A percentile compares a stretch with the other conserved stretches of the same genome.
These are phyloP conservation scores for Claviceps arundinis DNA, from an alignment of 2,329 filamentous ascomycete species.

Conservation along the genomic window DNA sequence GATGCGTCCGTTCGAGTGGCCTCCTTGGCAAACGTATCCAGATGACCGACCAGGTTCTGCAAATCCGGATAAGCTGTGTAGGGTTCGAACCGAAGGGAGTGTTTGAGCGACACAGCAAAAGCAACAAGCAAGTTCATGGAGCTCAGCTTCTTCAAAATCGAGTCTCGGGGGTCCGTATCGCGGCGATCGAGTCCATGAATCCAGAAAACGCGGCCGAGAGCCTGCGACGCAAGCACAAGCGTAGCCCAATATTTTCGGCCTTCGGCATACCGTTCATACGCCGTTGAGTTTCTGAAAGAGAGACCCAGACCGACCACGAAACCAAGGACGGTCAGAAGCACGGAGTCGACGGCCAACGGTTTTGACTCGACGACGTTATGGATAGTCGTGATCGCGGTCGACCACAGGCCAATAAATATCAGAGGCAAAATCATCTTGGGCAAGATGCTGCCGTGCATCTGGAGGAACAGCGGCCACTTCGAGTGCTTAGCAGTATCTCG, in stretches of 20 bases:
- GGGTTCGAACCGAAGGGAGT: conserved; percentile 73
- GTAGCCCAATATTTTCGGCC: conserved; percentile 51
- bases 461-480: conserved; percentile 63
- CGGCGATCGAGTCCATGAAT: conserved; percentile 53
- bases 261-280: conserved; percentile 60
- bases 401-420: conserved; percentile 48
- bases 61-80: conserved; percentile 67
- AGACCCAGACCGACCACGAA: conserved; percentile 71
- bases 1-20: conserved; percentile 29
- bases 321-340: conserved; percentile 61
- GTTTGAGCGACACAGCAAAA: conserved; percentile 66
- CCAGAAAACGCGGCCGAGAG: conserved; percentile 71
- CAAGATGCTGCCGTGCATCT: conserved; percentile 61
- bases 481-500: conserved; percentile 60
- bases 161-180: conserved; percentile 42
- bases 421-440: conserved; percentile 64
- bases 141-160: conserved; percentile 57
- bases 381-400: conserved; percentile 49
- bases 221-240: conserved; percentile 47
- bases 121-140: conserved; percentile 67
- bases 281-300: conserved; percentile 63
- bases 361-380: conserved; percentile 19
- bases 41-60: conserved; percentile 51
- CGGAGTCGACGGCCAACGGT: conserved; percentile 27
- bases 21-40: conserved; percentile 59